Evolutionary conservation across 2,329 filamentous ascomycete species (phyloP), one percentile per base, ranked within the genome.

Genomic region (Fusarium napiforme): DNA sequence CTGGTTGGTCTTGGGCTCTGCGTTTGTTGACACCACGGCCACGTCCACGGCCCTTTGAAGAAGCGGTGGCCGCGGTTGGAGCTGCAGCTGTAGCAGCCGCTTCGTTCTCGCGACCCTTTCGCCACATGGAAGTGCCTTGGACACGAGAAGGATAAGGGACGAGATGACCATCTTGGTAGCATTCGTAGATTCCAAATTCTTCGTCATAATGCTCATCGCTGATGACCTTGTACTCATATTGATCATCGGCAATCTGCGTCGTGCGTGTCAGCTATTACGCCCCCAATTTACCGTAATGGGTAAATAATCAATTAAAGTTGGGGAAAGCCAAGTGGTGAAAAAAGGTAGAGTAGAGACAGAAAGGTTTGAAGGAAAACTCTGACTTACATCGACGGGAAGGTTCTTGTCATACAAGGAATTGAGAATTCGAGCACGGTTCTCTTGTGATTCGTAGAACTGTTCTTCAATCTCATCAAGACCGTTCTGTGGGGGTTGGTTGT

Each of bases 381-480:
- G 23, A 83, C 87, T 85, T 80, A 88, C 87, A 79, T 88, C 85
- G 21, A 84, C 79, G 2, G 87, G 86, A 21, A 88, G 80, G 19
- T 81, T 78, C 61, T 83, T 84, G 59, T 84, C 79, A 45, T 83
- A 79, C 46, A 88, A 79, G 19, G 82, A 78, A 62, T 84, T 81
- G 18, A 89, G 81, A 37, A 85, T 82, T 63, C 86, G 85, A 49
- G 85, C 78, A 60, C 85, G 83, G 49, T 83, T 82, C 58, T 87
- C 82, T 71, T 87, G 83, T 40, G 84, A 81, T 67, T 87, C 84
- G 61, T 83, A 81, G 65, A 85, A 86, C 63, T 78, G 78, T 45
- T 85, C 83, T 46, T 81, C 77, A 32, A 83, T 74, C 43, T 85
- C 84, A 34, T 82, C 78, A 50, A 83, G 56, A 12, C 78, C 81